A percentile compares a stretch with the other conserved stretches of the same genome.
Conservation (phyloP, 2,329 filamentous ascomycete genomes). For the Pseudonectria foliicola region DNA sequence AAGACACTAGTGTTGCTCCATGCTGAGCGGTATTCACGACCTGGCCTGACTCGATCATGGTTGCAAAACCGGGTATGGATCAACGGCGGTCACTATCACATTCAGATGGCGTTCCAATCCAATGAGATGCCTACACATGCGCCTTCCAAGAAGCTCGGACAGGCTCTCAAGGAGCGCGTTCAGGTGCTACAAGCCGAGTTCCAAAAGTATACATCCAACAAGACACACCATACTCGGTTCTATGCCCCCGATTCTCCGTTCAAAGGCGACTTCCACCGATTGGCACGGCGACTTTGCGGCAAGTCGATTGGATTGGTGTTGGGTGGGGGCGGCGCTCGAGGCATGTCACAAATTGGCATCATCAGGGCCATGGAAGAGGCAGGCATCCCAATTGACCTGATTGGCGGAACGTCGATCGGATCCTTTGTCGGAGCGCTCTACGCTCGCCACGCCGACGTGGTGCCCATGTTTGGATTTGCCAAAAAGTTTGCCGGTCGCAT, state of each 20-base stretch:
- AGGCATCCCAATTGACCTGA: conserved; percentile 89
- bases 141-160: conserved; percentile 70
- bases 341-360: conserved; percentile 87
- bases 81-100: conserved; percentile 94
- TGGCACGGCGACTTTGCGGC: conserved; percentile 83
- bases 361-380: conserved; percentile 94
- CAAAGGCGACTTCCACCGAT: conserved; percentile 93
- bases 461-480: conserved; percentile 91
- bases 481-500: conserved; percentile 99
- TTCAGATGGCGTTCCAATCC: conserved; percentile 85
- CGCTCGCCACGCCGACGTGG: conserved; percentile 90
- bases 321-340: conserved; percentile 85
- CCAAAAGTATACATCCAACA: conserved; percentile 94
- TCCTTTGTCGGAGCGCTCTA: conserved; percentile 93
- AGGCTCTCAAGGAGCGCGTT: conserved; percentile 82
- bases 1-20: conserved; percentile 91
- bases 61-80: conserved; percentile 92
- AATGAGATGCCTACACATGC: conserved; percentile 70
- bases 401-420: conserved; percentile 94
- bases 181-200: conserved; percentile 95
- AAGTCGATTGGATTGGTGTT: conserved; percentile 93
- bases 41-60: conserved; percentile 84
- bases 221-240: conserved; percentile 77
- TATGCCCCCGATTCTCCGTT: conserved; percentile 89
- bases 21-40: conserved; percentile 75